Evolutionary conservation across 179 eudicot species (phyloP), one percentile per base, ranked within the genome.

Genomic region (Camellia oleifera): DNA sequence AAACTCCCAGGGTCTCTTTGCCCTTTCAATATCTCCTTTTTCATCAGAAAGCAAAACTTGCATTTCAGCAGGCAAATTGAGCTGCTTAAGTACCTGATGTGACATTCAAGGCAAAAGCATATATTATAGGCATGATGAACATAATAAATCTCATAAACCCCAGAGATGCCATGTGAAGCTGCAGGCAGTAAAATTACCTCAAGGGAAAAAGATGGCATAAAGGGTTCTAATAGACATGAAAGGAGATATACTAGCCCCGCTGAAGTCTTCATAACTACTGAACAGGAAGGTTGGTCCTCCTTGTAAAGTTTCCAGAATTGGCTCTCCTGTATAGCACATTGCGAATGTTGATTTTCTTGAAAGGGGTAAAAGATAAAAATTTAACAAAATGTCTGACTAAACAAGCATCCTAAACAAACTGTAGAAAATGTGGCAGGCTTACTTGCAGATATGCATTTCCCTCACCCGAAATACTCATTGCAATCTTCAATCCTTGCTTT

Each of bases 371-470:
- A 60, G 9, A 81, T 32, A 69, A 42, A 69, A 44, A 8, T 48
- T 11, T 46, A 48, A 23, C 7, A 77, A 26, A 75, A 75, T 42
- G 45, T 42, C 26, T 13, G 44, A 75, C 54, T 14, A 46, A 79
- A 46, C 58, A 62, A 70, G 60, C 45, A 80, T 20, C 54, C 48
- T 20, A 23, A 62, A 12, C 57, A 69, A 46, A 42, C 23, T 14
- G 66, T 32, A 50, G 68, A 78, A 46, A 32, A 26, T 75, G 15
- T 68, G 23, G 84, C 67, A 62, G 23, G 64, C 82, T 85, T 85
- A 94, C 99, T 91, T 95, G 99, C 83, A 95, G 86, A 88, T 95
- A 95, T 42, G 90, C 91, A 86, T 95, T 95, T 84, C 98, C 98
- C 79, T 94, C 98, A 75, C 96, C 86, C 17, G 99, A 95, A 77